Conservation (phyloP, 139 green algal genomes). For the Chlorella ohadii region DNA sequence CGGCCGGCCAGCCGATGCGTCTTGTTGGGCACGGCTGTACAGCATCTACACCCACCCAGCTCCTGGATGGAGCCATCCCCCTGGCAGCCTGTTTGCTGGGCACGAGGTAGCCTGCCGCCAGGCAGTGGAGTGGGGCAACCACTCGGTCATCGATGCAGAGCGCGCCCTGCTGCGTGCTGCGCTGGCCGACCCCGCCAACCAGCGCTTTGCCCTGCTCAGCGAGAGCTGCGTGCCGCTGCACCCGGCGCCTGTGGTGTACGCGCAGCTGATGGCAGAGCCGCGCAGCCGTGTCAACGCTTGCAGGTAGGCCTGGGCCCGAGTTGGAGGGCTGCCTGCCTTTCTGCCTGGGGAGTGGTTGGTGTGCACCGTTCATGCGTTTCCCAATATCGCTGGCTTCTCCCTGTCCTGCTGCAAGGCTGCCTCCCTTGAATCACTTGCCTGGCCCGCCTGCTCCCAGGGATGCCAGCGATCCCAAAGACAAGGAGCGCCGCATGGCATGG, state of each 20-base stretch:
- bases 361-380: too few species aligned
- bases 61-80: slow-evolving; percentile 20
- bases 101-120: slow-evolving; percentile 22
- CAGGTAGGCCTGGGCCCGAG: neutral
- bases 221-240: slow-evolving; percentile 54
- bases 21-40: slow-evolving; percentile 36
- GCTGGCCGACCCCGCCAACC: slow-evolving; percentile 50
- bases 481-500: neutral
- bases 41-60: slow-evolving; percentile 47
- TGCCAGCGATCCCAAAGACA: neutral
- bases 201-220: slow-evolving; percentile 54
- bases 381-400: too few species aligned
- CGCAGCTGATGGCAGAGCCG: slow-evolving; percentile 42
- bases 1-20: neutral
- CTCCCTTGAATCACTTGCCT: too few species aligned
- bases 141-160: slow-evolving; percentile 47
- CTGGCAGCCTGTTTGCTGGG: slow-evolving; percentile 40
- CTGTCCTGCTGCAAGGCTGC: too few species aligned
- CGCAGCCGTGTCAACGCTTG: slow-evolving; percentile 53
- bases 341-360: too few species aligned
- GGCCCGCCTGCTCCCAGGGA: neutral
- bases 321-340: neutral
- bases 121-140: slow-evolving; percentile 35
- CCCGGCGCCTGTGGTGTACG: slow-evolving; percentile 36
- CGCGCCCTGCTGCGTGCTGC: slow-evolving; percentile 47